Evolutionary conservation across 306 rosid genomes (phyloP).

Genomic region (Vigna angularis): DNA sequence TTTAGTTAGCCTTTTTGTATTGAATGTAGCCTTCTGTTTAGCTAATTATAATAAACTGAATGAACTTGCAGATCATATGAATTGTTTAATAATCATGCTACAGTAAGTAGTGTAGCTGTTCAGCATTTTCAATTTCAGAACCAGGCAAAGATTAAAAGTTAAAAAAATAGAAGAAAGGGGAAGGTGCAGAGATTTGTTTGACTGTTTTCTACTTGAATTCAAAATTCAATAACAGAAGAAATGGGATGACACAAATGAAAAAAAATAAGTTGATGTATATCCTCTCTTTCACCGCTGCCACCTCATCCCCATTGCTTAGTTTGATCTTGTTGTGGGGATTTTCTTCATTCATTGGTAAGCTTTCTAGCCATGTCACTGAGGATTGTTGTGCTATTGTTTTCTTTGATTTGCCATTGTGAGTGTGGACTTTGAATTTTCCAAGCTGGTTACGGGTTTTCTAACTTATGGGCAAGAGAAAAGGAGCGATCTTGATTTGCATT

Average conservation of each 20-base stretch:
- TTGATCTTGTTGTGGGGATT: background rate
- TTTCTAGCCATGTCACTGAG: background rate
- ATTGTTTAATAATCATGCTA: background rate
- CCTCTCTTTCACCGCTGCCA: background rate
- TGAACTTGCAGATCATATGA: background rate
- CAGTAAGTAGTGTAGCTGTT: background rate
- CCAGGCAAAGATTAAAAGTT: background rate
- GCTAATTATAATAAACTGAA: slow-evolving; percentile 29
- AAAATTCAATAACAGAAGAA: background rate
- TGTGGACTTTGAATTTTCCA: slow-evolving; percentile 32
- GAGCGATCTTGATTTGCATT: slow-evolving; percentile 21
- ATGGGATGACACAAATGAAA: background rate
- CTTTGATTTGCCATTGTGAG: background rate
- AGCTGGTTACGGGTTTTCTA: slow-evolving; percentile 8
- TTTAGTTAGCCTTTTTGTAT: slow-evolving; percentile 20
- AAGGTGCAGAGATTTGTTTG: background rate
- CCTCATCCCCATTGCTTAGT: background rate
- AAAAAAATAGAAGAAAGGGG: background rate
- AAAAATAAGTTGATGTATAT: too few relatives aligned
- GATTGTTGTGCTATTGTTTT: background rate
- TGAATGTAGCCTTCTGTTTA: background rate
- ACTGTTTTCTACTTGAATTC: background rate
- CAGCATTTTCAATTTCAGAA: slow-evolving; percentile 11
- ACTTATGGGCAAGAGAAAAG: slow-evolving; percentile 34
- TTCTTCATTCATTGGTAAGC: background rate